These are phyloP conservation scores for Echites panduratus DNA, from an alignment of 257 asterid species.

Conservation along the genomic window DNA sequence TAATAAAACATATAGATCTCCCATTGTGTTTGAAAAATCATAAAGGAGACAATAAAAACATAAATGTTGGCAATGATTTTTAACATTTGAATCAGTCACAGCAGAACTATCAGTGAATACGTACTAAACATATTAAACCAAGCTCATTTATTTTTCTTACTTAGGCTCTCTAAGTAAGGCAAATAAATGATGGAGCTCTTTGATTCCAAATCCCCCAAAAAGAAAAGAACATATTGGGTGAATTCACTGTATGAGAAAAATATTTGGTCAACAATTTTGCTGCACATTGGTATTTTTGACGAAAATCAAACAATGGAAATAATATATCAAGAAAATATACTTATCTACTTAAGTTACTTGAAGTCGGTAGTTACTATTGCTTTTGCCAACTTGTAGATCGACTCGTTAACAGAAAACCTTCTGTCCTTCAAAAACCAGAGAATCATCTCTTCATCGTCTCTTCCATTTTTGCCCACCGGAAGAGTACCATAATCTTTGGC, in stretches of 20 bases:
- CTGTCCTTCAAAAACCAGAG: conserved; percentile 90
- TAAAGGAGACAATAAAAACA: not conserved
- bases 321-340: not conserved
- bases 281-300: not conserved
- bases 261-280: not conserved
- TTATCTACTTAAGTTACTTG: not conserved
- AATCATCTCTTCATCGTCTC: conserved; percentile 92
- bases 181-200: not conserved
- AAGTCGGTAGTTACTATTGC: conserved; percentile 55
- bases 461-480: conserved; percentile 81
- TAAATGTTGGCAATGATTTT: not conserved
- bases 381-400: conserved; percentile 71
- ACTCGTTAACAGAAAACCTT: conserved; percentile 58
- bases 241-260: not conserved
- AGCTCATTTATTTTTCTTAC: not conserved
- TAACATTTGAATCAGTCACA: not conserved
- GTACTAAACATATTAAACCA: not conserved
- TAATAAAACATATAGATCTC: not conserved
- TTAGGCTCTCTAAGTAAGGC: not conserved
- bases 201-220: not conserved
- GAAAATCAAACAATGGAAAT: not conserved
- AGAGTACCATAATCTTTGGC: conserved; percentile 54
- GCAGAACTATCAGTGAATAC: not conserved
- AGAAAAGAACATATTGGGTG: not conserved
- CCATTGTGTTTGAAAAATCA: not conserved